Base-by-base conservation (phyloP, 495 filamentous ascomycete species). In the Aspergillus olivimuriae region DNA sequence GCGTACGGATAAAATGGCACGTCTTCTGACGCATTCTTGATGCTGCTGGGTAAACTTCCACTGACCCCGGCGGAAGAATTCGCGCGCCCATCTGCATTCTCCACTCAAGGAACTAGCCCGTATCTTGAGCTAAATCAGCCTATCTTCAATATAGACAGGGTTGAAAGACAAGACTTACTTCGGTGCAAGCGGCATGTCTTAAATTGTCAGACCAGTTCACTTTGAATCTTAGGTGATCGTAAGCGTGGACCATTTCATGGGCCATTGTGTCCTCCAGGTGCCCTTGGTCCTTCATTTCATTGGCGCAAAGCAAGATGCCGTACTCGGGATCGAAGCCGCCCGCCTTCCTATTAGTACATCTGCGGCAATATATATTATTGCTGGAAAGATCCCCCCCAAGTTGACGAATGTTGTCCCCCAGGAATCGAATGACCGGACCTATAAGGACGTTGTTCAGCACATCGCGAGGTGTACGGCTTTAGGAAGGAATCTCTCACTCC, bases 211-310 rank as follows among this genome's bases (percentile, higher is more conserved):
- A 64, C 76, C 81, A 87, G 50, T 98, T 81, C 26, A 95, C 80
- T 65, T 94, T 88, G 69, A 87, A 98, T 49, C 89, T 63, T 53
- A 96, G 58, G 63, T 95, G 86, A 58, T 98, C 92, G 70, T 87
- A 97, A 7, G 89, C 91, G 69, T 98, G 92, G 41, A 98, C 83
- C 84, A 98, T 89, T 70, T 98, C 92, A 66, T 98, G 92, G 32
- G 92, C 84, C 57, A 98, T 70, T 23, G 88, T 95, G 60, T 98
- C 92, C 70, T 98, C 92, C 50, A 94, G 55, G 55, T 94, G 85
- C 2, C 78, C 73, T 35, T 77, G 71, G 54, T 84, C 77, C 35
- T 78, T 67, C 61, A 96, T 71, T 61, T 86, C 78, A 58, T 98
- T 97, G 21, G 94, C 86, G 60, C 94, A 97, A 3, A 98, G 62